Evolutionary conservation across 2,329 filamentous ascomycete species (phyloP), one percentile per base, ranked within the genome.

Genomic region (Neopestalotiopsis rosae): DNA sequence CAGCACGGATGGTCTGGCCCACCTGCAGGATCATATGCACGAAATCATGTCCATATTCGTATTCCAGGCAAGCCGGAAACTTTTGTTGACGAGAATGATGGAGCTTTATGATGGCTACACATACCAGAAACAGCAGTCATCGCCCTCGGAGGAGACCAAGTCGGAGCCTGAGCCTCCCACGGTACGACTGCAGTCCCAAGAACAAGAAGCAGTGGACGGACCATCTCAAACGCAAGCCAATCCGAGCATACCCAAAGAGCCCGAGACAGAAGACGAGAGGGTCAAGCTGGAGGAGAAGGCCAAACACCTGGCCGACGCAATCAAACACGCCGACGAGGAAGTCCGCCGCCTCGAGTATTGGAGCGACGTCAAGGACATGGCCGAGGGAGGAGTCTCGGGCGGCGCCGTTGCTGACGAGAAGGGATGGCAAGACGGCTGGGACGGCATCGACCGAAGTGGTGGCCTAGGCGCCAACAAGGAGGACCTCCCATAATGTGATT

Each of bases 1-100:
- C 66, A 93, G 89, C 24, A 89, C 89, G 5, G 90, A 92, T 30
- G 94, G 98, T 74, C 83, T 98, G 34, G 86, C 87, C 67, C 92
- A 94, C 70, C 83, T 99, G 24, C 87, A 92, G 70, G 87, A 92
- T 67, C 86, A 91, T 78, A 95, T 97, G 86, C 91, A 93, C 67
- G 90, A 94, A 59, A 92, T 97, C 73, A 95, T 97, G 94, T 86
- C 89, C 0, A 85, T 92, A 69, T 93, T 98, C 75, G 86, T 99
- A 24, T 99, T 97, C 78, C 95, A 98, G 79, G 91, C 91, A 20
- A 97, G 95, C 2, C 89, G 95, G 30, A 89, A 91, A 70, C 89
- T 94, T 68, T 85, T 98, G 4, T 85, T 98, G 17, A 85, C 89
- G 20, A 88, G 90, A 65, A 83, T 99, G 61, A 90, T 90, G 74